These are phyloP conservation scores for Brassica rapa DNA, from an alignment of 345 rosid species.

Conservation along the genomic window DNA sequence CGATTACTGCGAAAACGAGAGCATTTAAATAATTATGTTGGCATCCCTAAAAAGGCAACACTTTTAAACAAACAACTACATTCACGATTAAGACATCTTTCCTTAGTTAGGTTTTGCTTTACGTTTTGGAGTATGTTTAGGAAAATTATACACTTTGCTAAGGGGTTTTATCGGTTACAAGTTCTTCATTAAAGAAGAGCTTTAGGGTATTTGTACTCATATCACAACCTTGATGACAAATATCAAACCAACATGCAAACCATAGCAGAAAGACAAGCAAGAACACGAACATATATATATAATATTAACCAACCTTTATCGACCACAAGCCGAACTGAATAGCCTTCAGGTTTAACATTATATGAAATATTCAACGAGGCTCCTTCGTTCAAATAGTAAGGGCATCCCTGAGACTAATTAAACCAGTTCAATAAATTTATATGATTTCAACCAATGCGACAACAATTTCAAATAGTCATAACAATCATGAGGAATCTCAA, in stretches of 20 bases:
- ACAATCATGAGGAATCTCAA: constrained; percentile 1
- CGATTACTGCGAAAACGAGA: constrained; percentile 49
- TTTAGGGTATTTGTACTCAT: not conserved
- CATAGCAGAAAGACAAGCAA: not conserved
- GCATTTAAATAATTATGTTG: constrained; percentile 26
- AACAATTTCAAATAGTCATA: too few species aligned
- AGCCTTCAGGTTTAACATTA: constrained; percentile 47
- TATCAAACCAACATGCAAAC: not conserved
- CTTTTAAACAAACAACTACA: constrained; percentile 10
- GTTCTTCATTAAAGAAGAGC: not conserved
- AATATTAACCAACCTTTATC: constrained; percentile 58
- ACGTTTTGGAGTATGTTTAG: not conserved
- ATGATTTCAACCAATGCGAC: too few species aligned
- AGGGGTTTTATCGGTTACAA: not conserved
- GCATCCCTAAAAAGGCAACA: constrained; percentile 13
- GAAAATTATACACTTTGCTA: not conserved
- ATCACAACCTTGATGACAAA: not conserved
- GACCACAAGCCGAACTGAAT: constrained; percentile 60
- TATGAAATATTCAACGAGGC: constrained; percentile 70
- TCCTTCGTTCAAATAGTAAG: constrained; percentile 60
- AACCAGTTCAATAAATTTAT: constrained; percentile 7
- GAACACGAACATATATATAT: not conserved
- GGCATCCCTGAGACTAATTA: constrained; percentile 56
- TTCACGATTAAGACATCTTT: not conserved
- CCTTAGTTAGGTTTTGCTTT: not conserved